phyloP scores from a whole-genome alignment of 1,284 basidiomycete genomes.

The Gomphus sp. region DNA sequence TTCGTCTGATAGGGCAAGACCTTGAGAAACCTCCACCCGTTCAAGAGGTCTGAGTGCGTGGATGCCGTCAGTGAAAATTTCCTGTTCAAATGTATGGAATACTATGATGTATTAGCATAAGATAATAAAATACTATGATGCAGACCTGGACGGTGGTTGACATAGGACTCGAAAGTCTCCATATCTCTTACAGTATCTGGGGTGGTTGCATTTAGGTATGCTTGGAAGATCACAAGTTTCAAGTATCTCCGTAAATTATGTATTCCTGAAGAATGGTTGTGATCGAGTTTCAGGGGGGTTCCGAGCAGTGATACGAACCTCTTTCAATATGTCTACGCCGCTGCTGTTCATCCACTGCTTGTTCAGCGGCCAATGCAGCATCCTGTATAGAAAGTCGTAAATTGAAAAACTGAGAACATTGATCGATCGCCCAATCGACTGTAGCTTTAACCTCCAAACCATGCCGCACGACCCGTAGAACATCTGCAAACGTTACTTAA shows the following conservation, averaged over 20 bases:
- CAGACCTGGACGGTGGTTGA: slow-evolving; percentile 72
- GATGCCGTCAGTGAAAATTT: slow-evolving; percentile 73
- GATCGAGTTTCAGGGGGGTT: background rate
- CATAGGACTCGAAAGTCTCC: slow-evolving; percentile 73
- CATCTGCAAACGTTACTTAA: slow-evolving; percentile 37
- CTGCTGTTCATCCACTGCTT: slow-evolving; percentile 63
- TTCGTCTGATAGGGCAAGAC: slow-evolving; percentile 83
- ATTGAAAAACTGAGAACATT: slow-evolving; percentile 79
- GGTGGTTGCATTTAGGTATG: slow-evolving; percentile 81
- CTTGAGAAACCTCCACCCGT: slow-evolving; percentile 60
- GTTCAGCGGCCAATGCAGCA: slow-evolving; percentile 62
- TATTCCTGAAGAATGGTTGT: slow-evolving; percentile 39
- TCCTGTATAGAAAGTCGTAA: slow-evolving; percentile 87
- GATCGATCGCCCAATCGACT: slow-evolving; percentile 91
- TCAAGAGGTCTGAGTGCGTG: slow-evolving; percentile 82
- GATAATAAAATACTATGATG: slow-evolving; percentile 5
- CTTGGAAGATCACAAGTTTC: slow-evolving; percentile 88
- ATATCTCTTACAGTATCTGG: slow-evolving; percentile 76
- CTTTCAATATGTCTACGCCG: slow-evolving; percentile 59
- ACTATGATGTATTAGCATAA: slow-evolving; percentile 35
- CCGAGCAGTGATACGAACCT: slow-evolving; percentile 33
- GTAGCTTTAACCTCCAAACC: slow-evolving; percentile 81
- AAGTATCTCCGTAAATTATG: slow-evolving; percentile 84
- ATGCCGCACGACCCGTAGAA: slow-evolving; percentile 87
- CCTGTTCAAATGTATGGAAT: slow-evolving; percentile 93